Conservation (phyloP, 139 green algal species). For the Chlamydomonas sp. region DNA sequence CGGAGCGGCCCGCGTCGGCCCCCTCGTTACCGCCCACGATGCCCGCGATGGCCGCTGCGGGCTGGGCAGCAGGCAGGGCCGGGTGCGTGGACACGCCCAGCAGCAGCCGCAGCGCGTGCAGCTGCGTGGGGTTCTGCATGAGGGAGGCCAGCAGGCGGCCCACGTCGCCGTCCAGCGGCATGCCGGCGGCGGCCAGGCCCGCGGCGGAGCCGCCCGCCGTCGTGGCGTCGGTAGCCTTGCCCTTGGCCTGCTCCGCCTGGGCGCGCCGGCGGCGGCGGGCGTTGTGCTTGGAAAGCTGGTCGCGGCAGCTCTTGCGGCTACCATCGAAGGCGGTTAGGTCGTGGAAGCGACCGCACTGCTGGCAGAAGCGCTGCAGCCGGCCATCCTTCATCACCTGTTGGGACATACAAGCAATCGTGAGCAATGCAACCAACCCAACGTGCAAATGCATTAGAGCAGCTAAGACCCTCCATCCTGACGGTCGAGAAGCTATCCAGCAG, state of each 20-base stretch:
- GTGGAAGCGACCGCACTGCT: slow-evolving; percentile 94
- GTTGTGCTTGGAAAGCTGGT: slow-evolving; percentile 82
- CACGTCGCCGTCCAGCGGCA: slow-evolving; percentile 41
- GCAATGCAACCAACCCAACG: background rate
- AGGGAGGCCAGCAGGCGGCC: slow-evolving; percentile 56
- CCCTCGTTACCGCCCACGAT: background rate
- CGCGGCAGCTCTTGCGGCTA: slow-evolving; percentile 83
- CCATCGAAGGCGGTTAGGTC: slow-evolving; percentile 89
- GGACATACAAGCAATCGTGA: no score
- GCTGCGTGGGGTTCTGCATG: slow-evolving; percentile 63
- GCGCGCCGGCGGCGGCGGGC: slow-evolving; percentile 61
- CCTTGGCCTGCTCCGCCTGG: slow-evolving; percentile 31
- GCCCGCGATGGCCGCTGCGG: background rate
- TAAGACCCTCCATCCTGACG: no score
- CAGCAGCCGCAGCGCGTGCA: slow-evolving; percentile 65
- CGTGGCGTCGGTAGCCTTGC: background rate
- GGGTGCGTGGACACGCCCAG: slow-evolving; percentile 63
- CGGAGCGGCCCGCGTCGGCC: background rate
- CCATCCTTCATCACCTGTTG: slow-evolving; percentile 72
- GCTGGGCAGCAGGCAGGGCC: slow-evolving; percentile 49
- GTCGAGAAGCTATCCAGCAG: no score
- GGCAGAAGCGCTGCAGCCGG: slow-evolving; percentile 87
- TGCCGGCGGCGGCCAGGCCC: no score
- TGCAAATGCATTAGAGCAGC: no score
- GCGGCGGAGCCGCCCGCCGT: no score